Evolutionary conservation across 257 asterid species (phyloP), one percentile per base, ranked within the genome.

Genomic region (Verbascum thapsus): DNA sequence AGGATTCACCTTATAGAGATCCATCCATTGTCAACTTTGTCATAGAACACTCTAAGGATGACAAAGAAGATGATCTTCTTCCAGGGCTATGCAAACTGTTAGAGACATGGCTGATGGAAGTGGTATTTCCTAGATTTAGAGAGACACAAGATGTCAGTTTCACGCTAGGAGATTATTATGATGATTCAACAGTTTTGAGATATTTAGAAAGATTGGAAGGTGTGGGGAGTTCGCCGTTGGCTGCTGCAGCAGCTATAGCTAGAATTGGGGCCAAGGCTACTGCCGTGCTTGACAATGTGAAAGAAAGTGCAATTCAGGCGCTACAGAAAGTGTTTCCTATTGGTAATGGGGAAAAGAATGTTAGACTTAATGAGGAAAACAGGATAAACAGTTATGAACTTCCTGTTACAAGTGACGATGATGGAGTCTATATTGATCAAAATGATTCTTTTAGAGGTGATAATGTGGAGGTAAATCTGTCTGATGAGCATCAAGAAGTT

Each of bases 41-140:
- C 42, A 64, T 81, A 19, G 95, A 87, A 74, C 95, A 94, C 83
- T 90, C 97, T 1, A 78, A 74, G 69, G 88, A 76, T 64, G 85
- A 85, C 76, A 72, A 68, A 3, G 99, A 90, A 77, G 87, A 80
- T 55, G 95, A 87, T 78, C 76, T 81, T 26, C 96, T 94, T 72
- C 95, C 95, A 52, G 99, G 99, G 44, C 88, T 85, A 42, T 94
- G 99, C 80, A 87, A 90, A 77, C 82, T 94, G 57, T 73, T 94
- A 59, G 99, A 94, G 79, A 80, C 97, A 45, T 94, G 99, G 99
- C 75, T 90, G 81, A 84, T 81, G 94, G 97, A 94, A 76, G 97
- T 94, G 40, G 99, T 90, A 34, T 94, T 94, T 75, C 95, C 99
- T 67, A 83, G 95, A 67, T 94, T 90, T 76, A 82, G 96, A 68